Conservation (phyloP, 2,329 filamentous ascomycete genomes). For the Dothideomycetidae sp. region DNA sequence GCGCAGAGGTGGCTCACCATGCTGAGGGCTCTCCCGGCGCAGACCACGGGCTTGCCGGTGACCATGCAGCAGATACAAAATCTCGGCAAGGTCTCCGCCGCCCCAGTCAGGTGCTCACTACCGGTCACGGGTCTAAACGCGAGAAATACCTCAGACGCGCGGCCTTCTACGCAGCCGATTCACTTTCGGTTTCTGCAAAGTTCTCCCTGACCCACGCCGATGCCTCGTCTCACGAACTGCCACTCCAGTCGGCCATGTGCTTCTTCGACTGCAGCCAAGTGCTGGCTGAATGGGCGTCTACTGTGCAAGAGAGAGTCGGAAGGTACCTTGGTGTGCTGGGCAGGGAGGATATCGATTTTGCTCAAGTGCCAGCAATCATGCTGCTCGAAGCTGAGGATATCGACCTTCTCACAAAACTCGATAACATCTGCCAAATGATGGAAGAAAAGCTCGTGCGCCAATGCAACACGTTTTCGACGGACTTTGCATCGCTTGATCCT, state of each 20-base stretch:
- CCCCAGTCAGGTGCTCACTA: constrained; percentile 19
- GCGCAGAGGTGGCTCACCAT: constrained; percentile 61
- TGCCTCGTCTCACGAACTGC: constrained; percentile 67
- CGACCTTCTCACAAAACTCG: constrained; percentile 69
- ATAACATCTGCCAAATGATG: constrained; percentile 60
- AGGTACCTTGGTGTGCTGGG: constrained; percentile 77
- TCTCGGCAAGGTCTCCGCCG: constrained; percentile 7
- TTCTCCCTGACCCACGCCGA: constrained; percentile 76
- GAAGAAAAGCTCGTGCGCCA: constrained; percentile 55
- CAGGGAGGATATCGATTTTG: constrained; percentile 63
- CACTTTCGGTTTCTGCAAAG: constrained; percentile 74
- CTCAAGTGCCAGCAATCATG: constrained; percentile 73
- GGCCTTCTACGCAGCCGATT: constrained; percentile 90
- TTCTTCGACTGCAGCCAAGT: constrained; percentile 90
- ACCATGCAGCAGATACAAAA: constrained; percentile 17
- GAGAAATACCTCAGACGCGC: constrained; percentile 84
- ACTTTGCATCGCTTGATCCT: constrained; percentile 38
- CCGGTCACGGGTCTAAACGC: constrained; percentile 28
- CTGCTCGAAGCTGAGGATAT: constrained; percentile 83
- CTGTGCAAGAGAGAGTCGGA: constrained; percentile 86
- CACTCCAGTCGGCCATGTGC: constrained; percentile 82
- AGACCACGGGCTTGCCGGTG: constrained; percentile 34
- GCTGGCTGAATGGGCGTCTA: constrained; percentile 84
- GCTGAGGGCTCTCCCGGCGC: constrained; percentile 32
- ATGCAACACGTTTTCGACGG: constrained; percentile 41